Evolutionary conservation across 169 alveolate species (phyloP), one percentile per base, ranked within the genome.

Genomic region (Plasmodium knowlesi): DNA sequence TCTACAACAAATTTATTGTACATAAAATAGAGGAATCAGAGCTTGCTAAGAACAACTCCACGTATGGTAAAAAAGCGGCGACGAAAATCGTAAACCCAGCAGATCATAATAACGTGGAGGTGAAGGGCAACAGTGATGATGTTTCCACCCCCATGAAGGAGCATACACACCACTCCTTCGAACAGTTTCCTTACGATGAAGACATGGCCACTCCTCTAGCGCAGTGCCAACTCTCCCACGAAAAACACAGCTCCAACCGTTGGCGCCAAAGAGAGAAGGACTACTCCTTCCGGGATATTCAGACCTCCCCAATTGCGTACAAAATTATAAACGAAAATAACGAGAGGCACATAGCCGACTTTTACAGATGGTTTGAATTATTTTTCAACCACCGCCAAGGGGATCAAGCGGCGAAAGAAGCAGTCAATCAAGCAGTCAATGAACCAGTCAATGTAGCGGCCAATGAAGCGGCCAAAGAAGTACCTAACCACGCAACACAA

Each of bases 361-460:
- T 79, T 79, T 89, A 89, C 50, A 89, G 71, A 50, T 89, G 94
- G 94, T 89, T 89, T 89, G 94, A 89, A 16, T 89, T 79, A 16
- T 89, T 89, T 79, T 89, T 89, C 73, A 79, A 61, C 9, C 39
- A 79, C 57, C 53, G 34, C 30, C 5, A 37, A 25, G 57, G 28
- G 25, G 34, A 61, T 16, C 5, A 37, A 25, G 57, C 16, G 25
- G 34, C 39, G 53, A 16, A 81, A 9, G n/a, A 2, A 19, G 8
- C 61, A 0, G 19, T 8, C 5, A 50, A 14, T n/a, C n/a, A n/a
- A n/a, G n/a, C n/a, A n/a, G n/a, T n/a, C n/a, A n/a, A n/a, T n/a
- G n/a, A n/a, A 14, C 22, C 14, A 28, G 39, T 6, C 14, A 32
- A 32, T 3, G n/a, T n/a, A n/a, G n/a, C 57, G 30, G 37, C 37